These are phyloP conservation scores for Starmerella bombicola DNA, from an alignment of 805 yeast genomes.

Conservation along the genomic window DNA sequence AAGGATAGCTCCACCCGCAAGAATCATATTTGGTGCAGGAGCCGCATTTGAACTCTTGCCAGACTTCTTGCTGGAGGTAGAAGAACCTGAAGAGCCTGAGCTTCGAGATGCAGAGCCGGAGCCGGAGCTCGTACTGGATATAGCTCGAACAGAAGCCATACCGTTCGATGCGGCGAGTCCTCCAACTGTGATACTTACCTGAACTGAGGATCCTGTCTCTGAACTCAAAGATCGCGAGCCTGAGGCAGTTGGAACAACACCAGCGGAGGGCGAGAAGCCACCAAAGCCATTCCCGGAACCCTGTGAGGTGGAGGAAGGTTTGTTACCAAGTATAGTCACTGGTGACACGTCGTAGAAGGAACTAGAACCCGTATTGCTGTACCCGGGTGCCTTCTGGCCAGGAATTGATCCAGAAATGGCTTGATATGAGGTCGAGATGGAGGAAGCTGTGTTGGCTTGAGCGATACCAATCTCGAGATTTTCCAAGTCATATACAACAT, in stretches of 20 bases:
- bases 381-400: constrained; percentile 8
- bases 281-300: background rate
- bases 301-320: background rate
- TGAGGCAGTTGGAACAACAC: background rate
- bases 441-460: constrained; percentile 28
- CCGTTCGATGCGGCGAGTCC: too few species aligned
- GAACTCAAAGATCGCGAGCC: too few species aligned
- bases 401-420: constrained; percentile 23
- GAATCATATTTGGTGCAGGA: too few species aligned
- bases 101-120: too few species aligned
- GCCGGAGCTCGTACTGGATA: too few species aligned
- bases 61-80: too few species aligned
- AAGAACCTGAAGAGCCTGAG: too few species aligned
- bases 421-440: constrained; percentile 14
- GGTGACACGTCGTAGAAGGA: background rate
- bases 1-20: too few species aligned
- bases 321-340: background rate
- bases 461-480: constrained; percentile 45
- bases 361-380: background rate
- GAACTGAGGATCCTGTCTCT: too few species aligned
- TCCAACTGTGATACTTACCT: too few species aligned
- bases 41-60: too few species aligned
- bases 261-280: background rate
- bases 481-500: constrained; percentile 54
- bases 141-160: too few species aligned